phyloP scores from a whole-genome alignment of 1,284 basidiomycete genomes.

The Trichosporon sp. region DNA sequence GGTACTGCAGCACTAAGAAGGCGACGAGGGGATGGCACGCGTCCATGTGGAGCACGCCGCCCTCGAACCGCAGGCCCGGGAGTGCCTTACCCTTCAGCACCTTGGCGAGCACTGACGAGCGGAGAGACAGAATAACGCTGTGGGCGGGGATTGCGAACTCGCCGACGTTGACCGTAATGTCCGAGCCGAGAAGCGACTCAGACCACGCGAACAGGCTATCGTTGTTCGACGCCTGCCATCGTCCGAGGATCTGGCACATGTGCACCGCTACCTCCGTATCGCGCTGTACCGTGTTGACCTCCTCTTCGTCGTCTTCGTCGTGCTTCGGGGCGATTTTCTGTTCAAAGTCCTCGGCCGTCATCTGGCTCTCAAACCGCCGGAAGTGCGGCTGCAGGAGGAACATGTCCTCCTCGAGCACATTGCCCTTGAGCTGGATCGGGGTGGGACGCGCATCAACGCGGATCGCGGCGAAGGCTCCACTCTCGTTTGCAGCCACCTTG shows the following conservation, averaged over 20 bases:
- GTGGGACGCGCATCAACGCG: constrained; percentile 70
- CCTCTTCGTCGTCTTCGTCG: constrained; percentile 54
- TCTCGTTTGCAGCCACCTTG: constrained; percentile 80
- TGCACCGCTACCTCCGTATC: constrained; percentile 51
- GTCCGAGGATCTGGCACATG: constrained; percentile 49
- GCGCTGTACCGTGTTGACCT: constrained; percentile 50
- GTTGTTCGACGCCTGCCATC: constrained; percentile 46
- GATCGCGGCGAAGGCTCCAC: constrained; percentile 86
- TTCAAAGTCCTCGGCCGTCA: constrained; percentile 52
- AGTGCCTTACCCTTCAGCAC: constrained; percentile 35
- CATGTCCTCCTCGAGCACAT: constrained; percentile 70
- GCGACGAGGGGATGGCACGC: constrained; percentile 62
- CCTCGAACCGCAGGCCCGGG: constrained; percentile 23
- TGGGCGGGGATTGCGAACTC: constrained; percentile 52
- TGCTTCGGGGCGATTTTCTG: constrained; percentile 23
- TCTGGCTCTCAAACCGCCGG: constrained; percentile 51
- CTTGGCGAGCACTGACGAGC: constrained; percentile 38
- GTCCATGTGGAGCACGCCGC: constrained; percentile 26
- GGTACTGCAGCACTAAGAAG: constrained; percentile 77
- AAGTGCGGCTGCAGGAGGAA: constrained; percentile 65
- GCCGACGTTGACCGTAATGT: constrained; percentile 44
- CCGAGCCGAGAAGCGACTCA: constrained; percentile 50
- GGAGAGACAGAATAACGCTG: constrained; percentile 44
- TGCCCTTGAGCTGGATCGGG: constrained; percentile 65
- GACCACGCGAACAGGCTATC: constrained; percentile 54